Conservation (phyloP, 805 yeast genomes). For the Candida succiphila region DNA sequence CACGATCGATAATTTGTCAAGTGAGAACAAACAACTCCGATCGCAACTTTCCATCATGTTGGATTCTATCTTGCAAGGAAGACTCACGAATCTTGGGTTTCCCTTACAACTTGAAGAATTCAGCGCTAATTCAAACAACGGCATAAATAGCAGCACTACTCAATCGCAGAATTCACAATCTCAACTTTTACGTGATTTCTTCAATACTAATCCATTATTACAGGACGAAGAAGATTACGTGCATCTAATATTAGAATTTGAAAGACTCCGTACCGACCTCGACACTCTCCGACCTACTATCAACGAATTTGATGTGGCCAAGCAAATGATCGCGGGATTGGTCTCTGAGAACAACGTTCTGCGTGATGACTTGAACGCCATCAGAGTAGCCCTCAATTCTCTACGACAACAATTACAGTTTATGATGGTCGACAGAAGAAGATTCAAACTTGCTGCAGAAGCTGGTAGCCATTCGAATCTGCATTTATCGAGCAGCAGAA, state of each 20-base stretch:
- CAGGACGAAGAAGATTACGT: conserved; percentile 9
- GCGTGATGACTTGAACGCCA: conserved; percentile 37
- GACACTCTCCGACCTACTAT: too few relatives aligned
- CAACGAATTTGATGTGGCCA: too few relatives aligned
- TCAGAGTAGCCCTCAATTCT: conserved; percentile 32
- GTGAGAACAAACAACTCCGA: conserved; percentile 31
- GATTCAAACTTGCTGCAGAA: too few relatives aligned
- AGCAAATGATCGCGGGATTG: too few relatives aligned
- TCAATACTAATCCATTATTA: too few relatives aligned
- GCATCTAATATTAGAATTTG: conserved; percentile 30
- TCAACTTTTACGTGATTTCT: too few relatives aligned
- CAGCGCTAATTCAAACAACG: not conserved
- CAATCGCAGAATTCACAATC: too few relatives aligned
- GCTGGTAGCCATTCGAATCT: too few relatives aligned
- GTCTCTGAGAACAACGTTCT: too few relatives aligned
- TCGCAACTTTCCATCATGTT: conserved; percentile 34
- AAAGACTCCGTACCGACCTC: conserved; percentile 28
- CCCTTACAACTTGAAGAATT: conserved; percentile 37
- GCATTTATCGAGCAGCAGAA: too few relatives aligned
- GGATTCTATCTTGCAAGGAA: conserved; percentile 39
- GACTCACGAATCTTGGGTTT: conserved; percentile 39
- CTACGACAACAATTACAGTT: conserved; percentile 43
- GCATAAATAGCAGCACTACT: not conserved
- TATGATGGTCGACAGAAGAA: conserved; percentile 31
- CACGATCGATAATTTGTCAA: conserved; percentile 16